Conservation (phyloP, 2,329 filamentous ascomycete species). For the Xylaria sp. region DNA sequence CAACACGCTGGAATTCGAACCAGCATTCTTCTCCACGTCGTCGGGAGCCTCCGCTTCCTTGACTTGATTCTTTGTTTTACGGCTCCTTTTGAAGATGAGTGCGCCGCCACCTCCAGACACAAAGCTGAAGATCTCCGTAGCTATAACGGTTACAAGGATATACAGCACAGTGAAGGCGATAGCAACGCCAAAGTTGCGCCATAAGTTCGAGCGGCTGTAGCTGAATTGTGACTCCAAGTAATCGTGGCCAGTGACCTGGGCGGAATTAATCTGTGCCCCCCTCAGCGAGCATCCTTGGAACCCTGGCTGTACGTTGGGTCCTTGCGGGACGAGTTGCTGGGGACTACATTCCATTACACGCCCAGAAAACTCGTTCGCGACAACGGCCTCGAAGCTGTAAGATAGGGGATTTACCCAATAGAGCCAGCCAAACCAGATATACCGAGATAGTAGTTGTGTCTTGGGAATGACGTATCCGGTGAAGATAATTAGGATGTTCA, state of each 20-base stretch:
- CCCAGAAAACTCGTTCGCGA: constrained; percentile 64
- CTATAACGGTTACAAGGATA: constrained; percentile 74
- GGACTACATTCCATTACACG: constrained; percentile 61
- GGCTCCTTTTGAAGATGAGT: constrained; percentile 76
- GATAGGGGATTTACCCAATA: constrained; percentile 72
- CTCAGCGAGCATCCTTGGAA: constrained; percentile 67
- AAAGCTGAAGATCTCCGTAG: constrained; percentile 75
- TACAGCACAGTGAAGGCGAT: constrained; percentile 81
- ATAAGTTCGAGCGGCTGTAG: constrained; percentile 68
- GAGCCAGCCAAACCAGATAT: constrained; percentile 78
- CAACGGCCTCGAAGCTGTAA: constrained; percentile 71
- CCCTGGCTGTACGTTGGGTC: constrained; percentile 52
- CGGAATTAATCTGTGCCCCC: constrained; percentile 60
- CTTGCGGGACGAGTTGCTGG: constrained; percentile 58
- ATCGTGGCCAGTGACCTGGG: constrained; percentile 61
- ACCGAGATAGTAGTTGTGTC: constrained; percentile 62
- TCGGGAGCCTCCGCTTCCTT: constrained; percentile 54
- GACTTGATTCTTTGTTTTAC: constrained; percentile 64
- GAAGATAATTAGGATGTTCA: constrained; percentile 72
- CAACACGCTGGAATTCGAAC: constrained; percentile 43
- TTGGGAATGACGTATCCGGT: constrained; percentile 73
- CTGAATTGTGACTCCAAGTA: constrained; percentile 64
- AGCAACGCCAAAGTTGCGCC: constrained; percentile 82
- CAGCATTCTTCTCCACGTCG: constrained; percentile 68
- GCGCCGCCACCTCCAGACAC: constrained; percentile 71